Percentiles rank a stretch among this genome's conserved stretches.
Evolutionary conservation across 2,329 filamentous ascomycete genomes (phyloP).

Genomic region (Aspergillus thermomutatus): DNA sequence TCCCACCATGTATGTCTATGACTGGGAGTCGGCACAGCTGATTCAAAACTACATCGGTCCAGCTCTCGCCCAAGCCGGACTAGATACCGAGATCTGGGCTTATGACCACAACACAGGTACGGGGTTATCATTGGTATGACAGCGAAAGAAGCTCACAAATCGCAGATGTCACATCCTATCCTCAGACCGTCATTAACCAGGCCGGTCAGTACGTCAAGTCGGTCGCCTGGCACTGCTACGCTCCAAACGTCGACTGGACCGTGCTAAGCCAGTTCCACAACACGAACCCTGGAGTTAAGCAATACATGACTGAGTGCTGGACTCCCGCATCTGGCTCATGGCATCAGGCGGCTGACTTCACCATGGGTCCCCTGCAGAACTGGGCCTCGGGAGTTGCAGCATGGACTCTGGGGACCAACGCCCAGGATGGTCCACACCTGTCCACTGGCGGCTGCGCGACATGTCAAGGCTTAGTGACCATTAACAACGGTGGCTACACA

Average conservation of each 20-base stretch:
- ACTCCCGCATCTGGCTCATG: conserved; percentile 24
- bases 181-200: conserved; percentile 29
- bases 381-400: conserved; percentile 28
- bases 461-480: conserved; percentile 27
- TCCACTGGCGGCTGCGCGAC: conserved; percentile 24
- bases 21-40: conserved; percentile 32
- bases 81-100: conserved; percentile 29
- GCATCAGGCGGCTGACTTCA: conserved; percentile 26
- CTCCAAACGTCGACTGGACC: conserved; percentile 30
- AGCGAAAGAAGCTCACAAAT: neutral
- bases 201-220: conserved; percentile 28
- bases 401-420: conserved; percentile 30
- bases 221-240: conserved; percentile 42
- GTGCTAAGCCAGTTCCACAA: conserved; percentile 36
- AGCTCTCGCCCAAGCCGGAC: conserved; percentile 21
- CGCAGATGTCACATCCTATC: conserved; percentile 31
- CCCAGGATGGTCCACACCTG: conserved; percentile 25
- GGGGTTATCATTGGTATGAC: neutral
- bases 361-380: conserved; percentile 29
- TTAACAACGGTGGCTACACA: conserved; percentile 40
- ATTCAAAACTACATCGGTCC: conserved; percentile 29
- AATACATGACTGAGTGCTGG: conserved; percentile 43
- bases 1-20: conserved; percentile 38
- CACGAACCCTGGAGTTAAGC: conserved; percentile 28
- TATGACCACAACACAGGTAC: conserved; percentile 39